Base-by-base conservation (phyloP, 371 early-diverging fungal species). In the Actinomortierella wolfii region DNA sequence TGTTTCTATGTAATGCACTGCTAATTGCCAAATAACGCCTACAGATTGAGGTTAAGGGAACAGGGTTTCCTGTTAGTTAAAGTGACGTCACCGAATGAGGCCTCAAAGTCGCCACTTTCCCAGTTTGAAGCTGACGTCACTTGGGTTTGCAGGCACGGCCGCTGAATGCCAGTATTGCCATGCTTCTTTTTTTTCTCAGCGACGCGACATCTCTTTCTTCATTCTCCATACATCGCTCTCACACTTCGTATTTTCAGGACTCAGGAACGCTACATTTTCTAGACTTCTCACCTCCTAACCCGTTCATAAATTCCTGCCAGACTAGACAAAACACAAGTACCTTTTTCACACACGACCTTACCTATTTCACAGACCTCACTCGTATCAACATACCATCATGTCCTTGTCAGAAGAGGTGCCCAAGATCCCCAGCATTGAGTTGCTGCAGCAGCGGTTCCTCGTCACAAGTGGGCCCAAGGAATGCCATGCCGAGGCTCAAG, bases 341-440 rank as follows among this genome's bases (percentile, higher is more conserved):
- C 49, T 59, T 29, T 34, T 56, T 41, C 24, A 58, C 43, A 50
- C 21, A 9, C 34, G 23, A 15, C 45, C 56, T 34, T 34, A 11
- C 34, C 34, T 34, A 20, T 20, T 52, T 15, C 48, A 48, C 51
- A 21, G 21, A 26, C 8, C 18, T 50, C 50, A 28, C 20, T 2
- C 29, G 20, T 21, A 34, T 5, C 18, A 21, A 4, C 17, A 20
- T 55, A 57, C 48, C 43, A 66, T 54, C 61, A 80, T 79, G 81
- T 66, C 78, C 40, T 34, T 34, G 34, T 86, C 86, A 49, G 84
- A 86, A 59, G 80, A 82, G 58, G 79, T 89, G 45, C 81, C 89
- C 23, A 81, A 87, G 80, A 90, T 93, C 67, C 95, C 95, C 64
- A 86, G 92, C 79, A 84, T 93, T 44, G 82, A 86, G 51, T 81